Base-by-base conservation (phyloP, 2,329 filamentous ascomycete species). In the Aspergillus ibericus region DNA sequence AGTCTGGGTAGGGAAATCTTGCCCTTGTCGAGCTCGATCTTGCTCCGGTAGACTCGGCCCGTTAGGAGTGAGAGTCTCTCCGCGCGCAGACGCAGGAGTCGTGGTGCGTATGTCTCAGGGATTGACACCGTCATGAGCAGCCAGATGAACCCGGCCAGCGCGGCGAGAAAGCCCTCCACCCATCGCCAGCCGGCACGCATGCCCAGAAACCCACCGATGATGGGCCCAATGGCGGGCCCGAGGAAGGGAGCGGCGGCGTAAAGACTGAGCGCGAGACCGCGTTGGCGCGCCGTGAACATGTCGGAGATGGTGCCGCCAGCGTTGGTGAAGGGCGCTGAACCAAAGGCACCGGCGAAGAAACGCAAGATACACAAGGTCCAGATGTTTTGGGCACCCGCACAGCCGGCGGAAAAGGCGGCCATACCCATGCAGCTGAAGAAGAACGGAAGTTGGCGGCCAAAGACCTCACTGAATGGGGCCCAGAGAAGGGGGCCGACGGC, bases 281-380 rank as follows among this genome's bases (percentile, higher is more conserved):
- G 51, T 25, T 53, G 51, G 3, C 51, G 36, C 5, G 51, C 51
- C 5, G 36, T 34, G 36, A 53, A 53, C 51, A 53, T 53, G 25
- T 53, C 51, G 13, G 51, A 53, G 36, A 53, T 53, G 22, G 51
- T 53, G 27, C 51, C 51, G 5, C 51, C 51, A 10, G 51, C 51
- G 25, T 53, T 53, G 10, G 51, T 53, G 36, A 53, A 53, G 8
- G 51, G 51, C 1, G 51, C 38, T 1, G 51, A 40, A 1, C 51
- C 51, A 1, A 53, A 53, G 5, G 51, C 38, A 7, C 51, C 51
- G 13, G 51, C 51, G 27, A 53, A 44, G 18, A 53, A 53, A 0
- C 51, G 51, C 38, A 53, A 38, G 38, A 53, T 53, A n/a, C 51
- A 53, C 12, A 53, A 35, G 4, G 51, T 44, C 51, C 51, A 53